A percentile compares a stretch with the other conserved stretches of the same genome.
Conservation (phyloP, 192 early-diverging fungal genomes). For the Linnemannia schmuckeri region DNA sequence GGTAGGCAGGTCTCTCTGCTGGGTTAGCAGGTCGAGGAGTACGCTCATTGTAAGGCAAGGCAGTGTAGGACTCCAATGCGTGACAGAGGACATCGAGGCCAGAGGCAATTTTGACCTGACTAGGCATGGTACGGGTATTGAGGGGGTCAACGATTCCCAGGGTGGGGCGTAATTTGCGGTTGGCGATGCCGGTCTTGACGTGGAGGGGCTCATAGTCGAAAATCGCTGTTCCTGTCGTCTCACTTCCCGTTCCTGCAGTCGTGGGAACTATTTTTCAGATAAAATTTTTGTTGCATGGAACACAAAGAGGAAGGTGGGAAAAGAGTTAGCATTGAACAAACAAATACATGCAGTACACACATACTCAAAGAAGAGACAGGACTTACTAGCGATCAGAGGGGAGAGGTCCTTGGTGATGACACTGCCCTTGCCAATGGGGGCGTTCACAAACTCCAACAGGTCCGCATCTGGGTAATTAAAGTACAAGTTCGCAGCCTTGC, state of each 20-base stretch:
- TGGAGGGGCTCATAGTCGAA: constrained; percentile 88
- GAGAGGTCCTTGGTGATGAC: constrained; percentile 79
- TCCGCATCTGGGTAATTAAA: constrained; percentile 84
- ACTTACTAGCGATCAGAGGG: constrained; percentile 82
- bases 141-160: constrained; percentile 91
- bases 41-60: constrained; percentile 85
- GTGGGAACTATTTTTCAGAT: constrained; percentile 60
- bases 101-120: constrained; percentile 85
- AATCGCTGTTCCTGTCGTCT: constrained; percentile 94
- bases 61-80: constrained; percentile 92
- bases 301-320: background rate
- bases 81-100: constrained; percentile 94
- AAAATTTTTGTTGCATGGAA: background rate
- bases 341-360: background rate
- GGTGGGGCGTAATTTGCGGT: constrained; percentile 84
- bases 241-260: constrained; percentile 83
- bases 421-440: constrained; percentile 89
- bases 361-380: background rate
- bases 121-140: constrained; percentile 89
- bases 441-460: constrained; percentile 93
- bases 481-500: constrained; percentile 93
- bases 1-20: constrained; percentile 88
- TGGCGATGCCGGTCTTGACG: constrained; percentile 93
- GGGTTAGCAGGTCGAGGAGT: constrained; percentile 86
- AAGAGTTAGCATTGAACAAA: background rate